Evolutionary conservation across 441 rosid genomes (phyloP), one percentile per base, ranked within the genome.

Genomic region (Gossypium trilobum): DNA sequence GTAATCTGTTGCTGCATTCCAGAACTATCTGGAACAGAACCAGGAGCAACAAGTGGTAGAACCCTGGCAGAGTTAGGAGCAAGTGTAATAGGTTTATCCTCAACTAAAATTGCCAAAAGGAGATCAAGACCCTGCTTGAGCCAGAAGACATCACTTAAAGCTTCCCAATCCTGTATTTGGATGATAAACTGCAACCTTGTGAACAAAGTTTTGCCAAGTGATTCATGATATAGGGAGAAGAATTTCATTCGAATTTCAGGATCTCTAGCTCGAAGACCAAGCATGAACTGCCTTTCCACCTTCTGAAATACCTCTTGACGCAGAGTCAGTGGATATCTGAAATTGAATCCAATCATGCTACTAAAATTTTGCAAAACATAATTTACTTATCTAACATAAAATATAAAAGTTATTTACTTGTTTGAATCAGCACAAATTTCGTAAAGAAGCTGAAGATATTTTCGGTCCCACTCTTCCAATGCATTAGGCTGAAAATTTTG

Each of bases 61-160:
- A 95, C 84, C 87, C 93, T 88, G 57, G 99, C 99, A 82, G 97
- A 88, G 81, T 95, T 92, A 64, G 98, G 88, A 70, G 98, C 99
- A 68, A 95, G 91, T 17, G 93, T 95, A 76, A 95, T 92, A 56
- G 95, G 91, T 78, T 91, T 87, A 76, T 88, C 85, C 83, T 88
- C 93, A n/a, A 90, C 90, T 72, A 92, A 84, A 71, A 91, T 87
- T 64, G 99, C 96, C 61, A 95, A 84, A 76, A 95, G 95, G 74
- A 95, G 95, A 89, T 95, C 98, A 78, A 95, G 93, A 72, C 99
- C 98, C 79, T 95, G 99, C 80, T 95, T 95, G 81, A 95, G 95
- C 99, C 99, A 95, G 83, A 95, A 95, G 73, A 91, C 99, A 83
- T 95, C 97, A 79, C 95, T 88, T 75, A 92, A 70, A 81, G 99